Base-by-base conservation (phyloP, 345 rosid genomes). In the Eutrema yunnanense region DNA sequence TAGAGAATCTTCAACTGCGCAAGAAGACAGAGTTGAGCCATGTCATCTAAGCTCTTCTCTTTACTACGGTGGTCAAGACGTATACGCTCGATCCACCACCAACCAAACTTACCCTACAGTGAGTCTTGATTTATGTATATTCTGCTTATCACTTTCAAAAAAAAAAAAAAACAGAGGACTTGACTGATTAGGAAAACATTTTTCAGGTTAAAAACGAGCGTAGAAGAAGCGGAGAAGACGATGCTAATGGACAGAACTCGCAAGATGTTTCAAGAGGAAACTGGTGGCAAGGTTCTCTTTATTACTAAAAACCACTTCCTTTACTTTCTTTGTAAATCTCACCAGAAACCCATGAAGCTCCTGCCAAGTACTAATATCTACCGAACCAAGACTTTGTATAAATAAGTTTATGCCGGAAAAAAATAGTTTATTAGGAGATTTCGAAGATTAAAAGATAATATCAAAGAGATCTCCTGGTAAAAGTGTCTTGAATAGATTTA, bases 251-350 rank as follows among this genome's bases (percentile, higher is more conserved):
- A 67, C 75, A 78, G 59, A 84, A 83, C 71, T 77, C 93, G 2
- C 79, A 79, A 19, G 83, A 79, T 81, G 98, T 84, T 40, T 86
- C 96, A 16, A 88, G 98, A 82, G 98, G 97, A 78, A 91, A 94
- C 66, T 94, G 98, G 98, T 94, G 98, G 98, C 87, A 89, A 84
- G 98, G 98, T 82, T 91, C 98, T 10, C 95, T 94, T 70, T 94
- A 94, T 84, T 94, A 91, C 78, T 91, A 82, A 74, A 69, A 53
- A 69, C 62, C 73, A 30, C 59, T 44, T 37, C 37, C 69, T 27
- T 11, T 42, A 68, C 63, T 46, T 68, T 29, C 56, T 38, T 51
- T 67, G 57, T 75, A 75, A 34, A 75, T 75, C 63, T 67, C 14
- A 51, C 47, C 68, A 50, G 9, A 33, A 59, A 19, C 54, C 53